A percentile compares a stretch with the other conserved stretches of the same genome.
These are phyloP conservation scores for Russula abietina DNA, from an alignment of 768 basidiomycete species.

Conservation along the genomic window DNA sequence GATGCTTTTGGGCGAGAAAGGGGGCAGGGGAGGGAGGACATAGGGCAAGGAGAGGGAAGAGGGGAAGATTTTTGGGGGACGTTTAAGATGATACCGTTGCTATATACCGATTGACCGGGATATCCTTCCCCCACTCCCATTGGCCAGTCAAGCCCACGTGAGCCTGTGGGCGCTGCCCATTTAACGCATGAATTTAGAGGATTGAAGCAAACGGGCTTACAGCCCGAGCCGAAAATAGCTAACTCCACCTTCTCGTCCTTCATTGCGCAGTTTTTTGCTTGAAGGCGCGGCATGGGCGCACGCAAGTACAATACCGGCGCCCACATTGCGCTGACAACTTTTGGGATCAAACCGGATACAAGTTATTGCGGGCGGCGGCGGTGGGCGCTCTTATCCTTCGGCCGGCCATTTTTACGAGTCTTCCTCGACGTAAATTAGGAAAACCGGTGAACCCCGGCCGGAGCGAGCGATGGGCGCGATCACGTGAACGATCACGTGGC, in stretches of 20 bases:
- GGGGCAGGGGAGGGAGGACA: not conserved
- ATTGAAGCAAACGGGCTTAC: not conserved
- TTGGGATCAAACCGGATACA: not conserved
- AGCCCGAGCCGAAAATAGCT: not conserved
- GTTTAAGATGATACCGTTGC: conserved; percentile 23
- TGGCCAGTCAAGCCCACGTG: conserved; percentile 13
- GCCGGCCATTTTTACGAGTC: not conserved
- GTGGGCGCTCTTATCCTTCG: conserved; percentile 1
- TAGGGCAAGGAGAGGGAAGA: not conserved
- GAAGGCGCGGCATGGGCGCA: conserved; percentile 17
- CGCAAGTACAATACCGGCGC: conserved; percentile 6
- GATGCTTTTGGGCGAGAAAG: not conserved
- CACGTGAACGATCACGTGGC: conserved; percentile 19
- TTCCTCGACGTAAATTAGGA: not conserved
- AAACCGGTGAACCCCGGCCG: too few species aligned
- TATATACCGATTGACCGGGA: conserved; percentile 26
- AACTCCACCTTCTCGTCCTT: not conserved
- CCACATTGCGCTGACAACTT: not conserved
- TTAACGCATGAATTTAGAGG: not conserved
- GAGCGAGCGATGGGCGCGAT: not conserved
- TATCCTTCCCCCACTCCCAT: conserved; percentile 9
- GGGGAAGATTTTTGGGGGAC: conserved; percentile 7
- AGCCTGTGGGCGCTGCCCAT: conserved; percentile 13
- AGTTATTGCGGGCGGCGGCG: not conserved
- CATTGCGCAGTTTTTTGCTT: not conserved